Conservation (phyloP, 345 rosid species). For the Hibiscus trionum region DNA sequence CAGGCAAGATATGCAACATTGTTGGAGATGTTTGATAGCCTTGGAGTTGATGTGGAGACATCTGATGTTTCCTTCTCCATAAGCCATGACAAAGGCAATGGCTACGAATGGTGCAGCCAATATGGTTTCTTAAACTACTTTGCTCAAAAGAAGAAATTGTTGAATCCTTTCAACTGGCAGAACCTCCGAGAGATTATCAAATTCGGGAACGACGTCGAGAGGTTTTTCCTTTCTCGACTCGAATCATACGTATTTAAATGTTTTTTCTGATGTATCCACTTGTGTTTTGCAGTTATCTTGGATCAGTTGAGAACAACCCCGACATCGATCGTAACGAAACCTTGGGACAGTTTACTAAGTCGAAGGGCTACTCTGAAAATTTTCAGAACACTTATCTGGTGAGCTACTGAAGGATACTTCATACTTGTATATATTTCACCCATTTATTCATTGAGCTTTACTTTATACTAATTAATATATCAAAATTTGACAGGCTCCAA, state of each 20-base stretch:
- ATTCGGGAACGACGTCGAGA: constrained; percentile 54
- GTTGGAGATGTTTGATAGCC: constrained; percentile 76
- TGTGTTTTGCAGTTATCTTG: constrained; percentile 37
- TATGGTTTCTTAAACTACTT: constrained; percentile 55
- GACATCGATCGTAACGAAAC: constrained; percentile 58
- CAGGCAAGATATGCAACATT: constrained; percentile 85
- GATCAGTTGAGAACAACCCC: constrained; percentile 52
- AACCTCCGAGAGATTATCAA: constrained; percentile 57
- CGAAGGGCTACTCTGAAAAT: constrained; percentile 65
- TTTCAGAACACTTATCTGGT: constrained; percentile 82
- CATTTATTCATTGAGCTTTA: neutral
- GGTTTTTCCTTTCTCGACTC: constrained; percentile 18
- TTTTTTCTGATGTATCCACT: neutral
- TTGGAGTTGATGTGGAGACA: constrained; percentile 68
- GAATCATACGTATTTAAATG: neutral
- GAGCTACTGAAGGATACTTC: constrained; percentile 11
- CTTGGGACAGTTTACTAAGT: constrained; percentile 52
- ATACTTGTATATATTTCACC: neutral
- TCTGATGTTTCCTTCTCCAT: constrained; percentile 82
- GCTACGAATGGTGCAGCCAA: constrained; percentile 86
- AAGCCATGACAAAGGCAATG: constrained; percentile 64
- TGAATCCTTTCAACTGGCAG: constrained; percentile 68
- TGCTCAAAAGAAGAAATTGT: constrained; percentile 53
- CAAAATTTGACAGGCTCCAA: constrained; percentile 39
- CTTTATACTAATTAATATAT: neutral